phyloP scores from a whole-genome alignment of 192 early-diverging fungal genomes.

The Coemansia sp. region DNA sequence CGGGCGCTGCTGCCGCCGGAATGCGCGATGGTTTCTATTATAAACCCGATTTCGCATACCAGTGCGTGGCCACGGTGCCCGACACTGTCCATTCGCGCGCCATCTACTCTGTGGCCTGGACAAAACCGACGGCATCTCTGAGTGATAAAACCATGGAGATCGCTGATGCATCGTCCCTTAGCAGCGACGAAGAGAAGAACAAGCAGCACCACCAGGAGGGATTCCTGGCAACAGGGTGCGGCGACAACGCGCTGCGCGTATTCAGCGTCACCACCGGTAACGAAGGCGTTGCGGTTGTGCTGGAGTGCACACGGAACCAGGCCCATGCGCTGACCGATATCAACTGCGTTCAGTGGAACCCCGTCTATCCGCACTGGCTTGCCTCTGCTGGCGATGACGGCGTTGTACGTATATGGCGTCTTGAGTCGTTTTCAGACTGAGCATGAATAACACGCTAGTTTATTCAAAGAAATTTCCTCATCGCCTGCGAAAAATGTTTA shows the following conservation, averaged over 20 bases:
- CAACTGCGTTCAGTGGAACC: conserved; percentile 89
- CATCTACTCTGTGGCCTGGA: conserved; percentile 94
- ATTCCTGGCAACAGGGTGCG: conserved; percentile 75
- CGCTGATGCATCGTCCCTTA: not conserved
- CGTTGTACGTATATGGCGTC: conserved; percentile 77
- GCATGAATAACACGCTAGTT: too few relatives aligned
- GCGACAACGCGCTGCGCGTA: conserved; percentile 79
- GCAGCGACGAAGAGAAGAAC: conserved; percentile 10
- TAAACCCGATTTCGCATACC: conserved; percentile 65
- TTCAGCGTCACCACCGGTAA: conserved; percentile 42
- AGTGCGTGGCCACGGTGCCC: conserved; percentile 64
- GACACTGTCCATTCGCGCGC: conserved; percentile 77
- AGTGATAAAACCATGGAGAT: too few relatives aligned
- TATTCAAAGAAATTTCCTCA: too few relatives aligned
- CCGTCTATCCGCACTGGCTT: conserved; percentile 66
- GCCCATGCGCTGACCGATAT: conserved; percentile 89
- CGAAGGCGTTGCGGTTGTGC: conserved; percentile 13
- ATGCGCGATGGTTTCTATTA: conserved; percentile 54
- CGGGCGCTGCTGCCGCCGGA: conserved; percentile 20
- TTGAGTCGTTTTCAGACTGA: conserved; percentile 13
- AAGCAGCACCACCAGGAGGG: conserved; percentile 41
- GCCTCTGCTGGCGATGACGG: conserved; percentile 94
- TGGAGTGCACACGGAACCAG: conserved; percentile 51
- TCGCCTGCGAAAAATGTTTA: too few relatives aligned
- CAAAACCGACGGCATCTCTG: not conserved